Conservation (phyloP, 140 eudicot genomes). For the Ambrosia hybrid region DNA sequence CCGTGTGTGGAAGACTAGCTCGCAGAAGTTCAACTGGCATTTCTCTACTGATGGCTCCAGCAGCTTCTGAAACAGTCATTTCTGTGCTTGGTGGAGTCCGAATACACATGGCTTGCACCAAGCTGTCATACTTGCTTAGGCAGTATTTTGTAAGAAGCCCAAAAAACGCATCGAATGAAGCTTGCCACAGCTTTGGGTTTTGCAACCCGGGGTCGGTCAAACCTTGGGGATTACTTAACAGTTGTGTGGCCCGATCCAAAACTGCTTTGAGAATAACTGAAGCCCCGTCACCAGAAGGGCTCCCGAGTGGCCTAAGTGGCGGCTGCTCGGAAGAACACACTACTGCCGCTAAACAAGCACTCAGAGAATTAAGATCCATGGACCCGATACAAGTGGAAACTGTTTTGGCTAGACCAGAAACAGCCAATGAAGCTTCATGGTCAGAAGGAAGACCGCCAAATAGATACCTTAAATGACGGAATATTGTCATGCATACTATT, state of each 20-base stretch:
- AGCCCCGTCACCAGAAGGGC: slow-evolving; percentile 95
- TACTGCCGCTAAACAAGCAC: slow-evolving; percentile 98
- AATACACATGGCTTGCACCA: slow-evolving; percentile 61
- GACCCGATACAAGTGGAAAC: slow-evolving; percentile 66
- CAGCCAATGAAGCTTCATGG: slow-evolving; percentile 43
- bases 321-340: slow-evolving; percentile 98
- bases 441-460: slow-evolving; percentile 83
- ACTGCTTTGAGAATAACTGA: slow-evolving; percentile 68
- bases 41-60: slow-evolving; percentile 68
- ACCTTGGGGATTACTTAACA: slow-evolving; percentile 39
- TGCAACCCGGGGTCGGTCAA: slow-evolving; percentile 40
- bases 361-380: slow-evolving; percentile 86
- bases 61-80: slow-evolving; percentile 50
- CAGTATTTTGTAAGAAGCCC: slow-evolving; percentile 83
- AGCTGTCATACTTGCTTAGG: slow-evolving; percentile 73
- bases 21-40: slow-evolving; percentile 98
- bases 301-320: slow-evolving; percentile 87
- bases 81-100: slow-evolving; percentile 45
- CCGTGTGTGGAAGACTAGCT: slow-evolving; percentile 95
- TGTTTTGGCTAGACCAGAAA: slow-evolving; percentile 47
- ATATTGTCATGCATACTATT: slow-evolving; percentile 88
- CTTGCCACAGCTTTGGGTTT: slow-evolving; percentile 86
- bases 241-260: slow-evolving; percentile 66
- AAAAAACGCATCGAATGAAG: slow-evolving; percentile 85
- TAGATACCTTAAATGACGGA: slow-evolving; percentile 83